phyloP scores from a whole-genome alignment of 768 basidiomycete genomes.

The Suillus luteus region DNA sequence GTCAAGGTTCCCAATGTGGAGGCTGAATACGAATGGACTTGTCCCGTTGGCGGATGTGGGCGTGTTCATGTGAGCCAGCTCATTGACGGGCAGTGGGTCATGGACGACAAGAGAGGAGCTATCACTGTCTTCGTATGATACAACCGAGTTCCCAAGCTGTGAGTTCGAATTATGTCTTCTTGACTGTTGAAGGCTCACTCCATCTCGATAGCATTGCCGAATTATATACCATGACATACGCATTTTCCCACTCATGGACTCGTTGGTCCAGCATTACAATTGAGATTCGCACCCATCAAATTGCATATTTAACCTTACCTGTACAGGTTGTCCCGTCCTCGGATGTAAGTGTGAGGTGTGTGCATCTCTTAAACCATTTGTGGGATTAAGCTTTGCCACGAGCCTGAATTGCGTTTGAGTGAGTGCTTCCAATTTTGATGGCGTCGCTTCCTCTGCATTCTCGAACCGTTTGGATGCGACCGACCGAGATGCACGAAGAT shows the following conservation, averaged over 20 bases:
- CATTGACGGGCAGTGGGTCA: conserved; percentile 60
- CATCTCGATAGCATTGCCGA: not conserved
- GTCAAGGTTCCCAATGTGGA: conserved; percentile 40
- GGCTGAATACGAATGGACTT: conserved; percentile 58
- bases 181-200: not conserved
- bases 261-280: not conserved
- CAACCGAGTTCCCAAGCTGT: not conserved
- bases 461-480: not conserved
- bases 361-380: conserved; percentile 4
- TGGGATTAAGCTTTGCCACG: not conserved
- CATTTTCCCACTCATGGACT: not conserved
- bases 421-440: not conserved
- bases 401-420: not conserved
- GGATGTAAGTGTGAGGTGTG: conserved; percentile 1
- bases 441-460: not conserved
- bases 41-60: conserved; percentile 63
- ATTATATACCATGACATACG: not conserved
- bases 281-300: not conserved
- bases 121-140: conserved; percentile 42
- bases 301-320: conserved; percentile 4
- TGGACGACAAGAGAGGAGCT: conserved; percentile 48
- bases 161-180: not conserved
- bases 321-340: conserved; percentile 1
- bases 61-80: conserved; percentile 57
- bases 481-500: not conserved